Evolutionary conservation across 148 eudicot species (phyloP), one percentile per base, ranked within the genome.

Genomic region (Polygonum maritimum): DNA sequence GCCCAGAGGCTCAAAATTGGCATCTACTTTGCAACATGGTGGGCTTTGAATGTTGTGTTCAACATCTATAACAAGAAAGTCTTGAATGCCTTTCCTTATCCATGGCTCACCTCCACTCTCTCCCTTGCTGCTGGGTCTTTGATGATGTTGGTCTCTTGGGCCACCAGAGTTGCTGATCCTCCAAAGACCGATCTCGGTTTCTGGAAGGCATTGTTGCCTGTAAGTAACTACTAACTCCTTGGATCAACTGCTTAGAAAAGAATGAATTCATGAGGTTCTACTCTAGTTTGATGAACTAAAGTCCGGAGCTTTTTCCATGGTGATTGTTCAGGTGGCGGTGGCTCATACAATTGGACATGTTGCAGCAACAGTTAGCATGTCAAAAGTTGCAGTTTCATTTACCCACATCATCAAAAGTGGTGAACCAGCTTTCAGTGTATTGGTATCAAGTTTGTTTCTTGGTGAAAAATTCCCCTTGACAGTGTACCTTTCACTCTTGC

Each of bases 21-120:
- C 3, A 49, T 86, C 4, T 89, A 89, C 70, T 89, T 89, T 60
- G 92, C 90, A 22, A 84, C 86, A 12, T 89, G 92, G 92, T 89
- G 92, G 92, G 87, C 86, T 76, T 79, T 89, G 75, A 89, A 89
- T 83, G 92, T 89, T 41, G 88, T 89, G 4, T 89, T 87, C 48
- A 89, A 89, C 76, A 89, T 89, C 33, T 89, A 89, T 33, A 89
- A 89, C 71, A 89, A 89, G 83, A 89, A 89, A 75, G 92, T 89
- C n/a, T 75, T 89, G 81, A 89, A 89, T 85, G 92, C 86, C 19
- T 89, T 89, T 75, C 92, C 92, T 52, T 89, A 82, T 51, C 92
- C 92, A 49, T 89, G 92, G 92, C 82, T 89, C 2, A 87, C 90
- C 7, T 89, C 92, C 0, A 89, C 92, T 0, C 90, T 89, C n/a